phyloP scores from a whole-genome alignment of 495 filamentous ascomycete species.

The Aspergillus mulundensis region DNA sequence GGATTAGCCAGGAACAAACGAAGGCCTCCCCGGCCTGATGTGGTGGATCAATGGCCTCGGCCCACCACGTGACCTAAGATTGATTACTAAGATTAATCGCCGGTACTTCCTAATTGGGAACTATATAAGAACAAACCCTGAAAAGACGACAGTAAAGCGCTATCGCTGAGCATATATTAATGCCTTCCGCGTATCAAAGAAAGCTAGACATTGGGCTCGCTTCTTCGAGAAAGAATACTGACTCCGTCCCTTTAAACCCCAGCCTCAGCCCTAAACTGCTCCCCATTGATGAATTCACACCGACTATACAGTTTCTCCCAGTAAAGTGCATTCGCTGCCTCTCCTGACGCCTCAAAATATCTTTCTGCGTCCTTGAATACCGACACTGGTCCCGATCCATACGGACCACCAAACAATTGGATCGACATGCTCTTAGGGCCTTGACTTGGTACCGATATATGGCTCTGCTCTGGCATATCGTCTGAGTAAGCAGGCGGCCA shows the following conservation, averaged over 20 bases:
- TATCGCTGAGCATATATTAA: too few species aligned
- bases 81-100: background rate
- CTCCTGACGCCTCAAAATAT: constrained; percentile 14
- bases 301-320: constrained; percentile 16
- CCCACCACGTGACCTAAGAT: background rate
- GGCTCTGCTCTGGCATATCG: background rate
- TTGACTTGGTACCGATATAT: too few species aligned
- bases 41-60: background rate
- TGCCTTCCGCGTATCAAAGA: background rate
- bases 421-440: too few species aligned
- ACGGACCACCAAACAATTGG: too few species aligned
- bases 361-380: background rate
- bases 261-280: constrained; percentile 13
- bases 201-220: background rate
- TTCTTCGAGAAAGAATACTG: background rate
- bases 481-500: constrained; percentile 7
- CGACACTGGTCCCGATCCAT: too few species aligned
- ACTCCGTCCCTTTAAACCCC: constrained; percentile 1
- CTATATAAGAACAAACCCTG: too few species aligned
- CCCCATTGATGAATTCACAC: constrained; percentile 17
- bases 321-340: too few species aligned
- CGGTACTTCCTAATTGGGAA: background rate
- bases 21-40: constrained; percentile 1
- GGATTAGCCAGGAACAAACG: background rate
- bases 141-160: too few species aligned